These are phyloP conservation scores for Actinomortierella ambigua DNA, from an alignment of 371 early-diverging fungal genomes.

Conservation along the genomic window DNA sequence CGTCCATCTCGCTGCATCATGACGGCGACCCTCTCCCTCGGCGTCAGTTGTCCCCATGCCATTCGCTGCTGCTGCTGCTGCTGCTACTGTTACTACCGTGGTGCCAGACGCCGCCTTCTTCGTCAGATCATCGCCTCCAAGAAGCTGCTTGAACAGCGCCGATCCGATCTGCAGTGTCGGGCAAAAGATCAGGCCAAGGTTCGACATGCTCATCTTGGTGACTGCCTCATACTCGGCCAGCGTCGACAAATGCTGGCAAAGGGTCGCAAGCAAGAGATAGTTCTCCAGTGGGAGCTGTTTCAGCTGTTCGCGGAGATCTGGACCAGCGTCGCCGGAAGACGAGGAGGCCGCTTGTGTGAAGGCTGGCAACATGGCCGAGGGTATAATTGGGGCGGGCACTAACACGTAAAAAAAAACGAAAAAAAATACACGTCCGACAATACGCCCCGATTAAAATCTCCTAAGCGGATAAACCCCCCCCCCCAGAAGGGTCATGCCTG, in stretches of 20 bases:
- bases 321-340: not conserved
- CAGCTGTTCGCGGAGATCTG: constrained; percentile 14
- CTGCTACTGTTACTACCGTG: too few species aligned
- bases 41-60: too few species aligned
- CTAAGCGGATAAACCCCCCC: constrained; percentile 6
- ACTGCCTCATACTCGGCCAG: constrained; percentile 62
- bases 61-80: too few species aligned
- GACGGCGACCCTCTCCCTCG: too few species aligned
- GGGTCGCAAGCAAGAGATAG: constrained; percentile 37
- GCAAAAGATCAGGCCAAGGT: constrained; percentile 82
- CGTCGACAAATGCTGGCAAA: constrained; percentile 71
- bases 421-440: too few species aligned
- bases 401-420: not conserved
- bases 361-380: constrained; percentile 9
- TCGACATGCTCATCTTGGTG: constrained; percentile 82
- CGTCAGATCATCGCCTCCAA: constrained; percentile 25
- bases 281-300: constrained; percentile 19
- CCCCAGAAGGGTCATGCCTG: not conserved
- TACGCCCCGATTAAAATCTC: too few species aligned
- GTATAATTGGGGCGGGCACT: constrained; percentile 35
- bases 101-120: too few species aligned
- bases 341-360: constrained; percentile 8
- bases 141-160: constrained; percentile 57
- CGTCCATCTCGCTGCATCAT: too few species aligned
- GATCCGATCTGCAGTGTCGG: constrained; percentile 79